Base-by-base conservation (phyloP, 441 rosid species). In the Hura crepitans region DNA sequence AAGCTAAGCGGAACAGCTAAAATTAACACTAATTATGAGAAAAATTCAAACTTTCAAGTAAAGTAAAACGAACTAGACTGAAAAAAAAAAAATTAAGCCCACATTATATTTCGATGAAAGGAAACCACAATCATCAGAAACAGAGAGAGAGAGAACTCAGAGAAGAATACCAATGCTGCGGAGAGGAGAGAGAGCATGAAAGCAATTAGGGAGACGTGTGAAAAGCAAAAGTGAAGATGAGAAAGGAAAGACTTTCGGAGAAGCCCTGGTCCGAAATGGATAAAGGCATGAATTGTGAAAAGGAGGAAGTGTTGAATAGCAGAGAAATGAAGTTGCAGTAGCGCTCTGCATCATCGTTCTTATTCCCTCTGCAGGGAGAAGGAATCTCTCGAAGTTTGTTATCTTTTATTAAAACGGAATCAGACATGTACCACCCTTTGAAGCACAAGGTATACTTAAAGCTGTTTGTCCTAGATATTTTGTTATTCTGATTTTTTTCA, bases 81-180 rank as follows among this genome's bases (percentile, higher is more conserved):
- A 20, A 6, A 49, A 14, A 22, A 20, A 6, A 49, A 14, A 22
- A 53, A 27, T 25, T 53, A 22, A 51, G 20, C 27, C 5, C 13
- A 53, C n/a, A 53, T 12, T 4, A 20, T 4, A 62, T 13, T 42
- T 4, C 23, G 9, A 37, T 2, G 47, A 39, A 64, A 64, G 30
- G 20, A 12, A n/a, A 42, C 64, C 39, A 15, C 5, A 64, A 15
- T 46, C 31, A 54, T 5, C 0, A 66, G 17, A 23, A 23, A 56
- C 1, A 56, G 17, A 22, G 13, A 14, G 55, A 71, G 73, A 63
- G 55, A 12, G 43, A 71, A 12, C 6, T n/a, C 8, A 3, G 5
- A 30, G 31, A 22, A n/a, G 42, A 20, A 37, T 76, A 88, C 94
- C 88, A n/a, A 82, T 69, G 81, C 80, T 55, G 70, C 71, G 83